Percentiles rank a stretch among this genome's conserved stretches.
Conservation (phyloP, 176 grass and related monocot species). For the Aegilops bicornis region DNA sequence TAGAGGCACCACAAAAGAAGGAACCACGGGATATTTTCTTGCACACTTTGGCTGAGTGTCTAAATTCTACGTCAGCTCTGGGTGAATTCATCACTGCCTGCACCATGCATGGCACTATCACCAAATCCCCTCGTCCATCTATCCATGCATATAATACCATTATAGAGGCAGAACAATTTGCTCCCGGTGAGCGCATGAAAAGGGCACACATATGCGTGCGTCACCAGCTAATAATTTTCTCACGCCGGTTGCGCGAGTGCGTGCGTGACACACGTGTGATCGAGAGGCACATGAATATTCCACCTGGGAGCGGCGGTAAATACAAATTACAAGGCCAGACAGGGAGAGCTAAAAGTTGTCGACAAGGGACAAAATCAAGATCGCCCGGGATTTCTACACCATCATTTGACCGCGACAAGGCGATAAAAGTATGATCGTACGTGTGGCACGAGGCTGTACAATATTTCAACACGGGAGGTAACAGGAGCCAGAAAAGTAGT, state of each 20-base stretch:
- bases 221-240: neutral
- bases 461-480: conserved; percentile 25
- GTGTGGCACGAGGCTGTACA: conserved; percentile 31
- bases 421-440: conserved; percentile 38
- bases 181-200: neutral
- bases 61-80: neutral
- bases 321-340: too few species aligned
- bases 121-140: conserved; percentile 11
- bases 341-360: neutral
- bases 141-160: neutral
- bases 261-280: neutral
- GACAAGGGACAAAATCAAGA: conserved; percentile 37
- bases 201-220: neutral
- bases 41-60: neutral
- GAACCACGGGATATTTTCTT: too few species aligned
- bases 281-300: neutral
- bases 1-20: too few species aligned
- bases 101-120: conserved; percentile 8
- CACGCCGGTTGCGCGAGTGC: too few species aligned
- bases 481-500: neutral
- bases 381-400: conserved; percentile 32
- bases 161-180: neutral
- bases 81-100: neutral
- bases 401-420: conserved; percentile 33
- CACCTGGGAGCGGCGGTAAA: neutral